Conservation (phyloP, 345 rosid species). For the Microcos paniculata region DNA sequence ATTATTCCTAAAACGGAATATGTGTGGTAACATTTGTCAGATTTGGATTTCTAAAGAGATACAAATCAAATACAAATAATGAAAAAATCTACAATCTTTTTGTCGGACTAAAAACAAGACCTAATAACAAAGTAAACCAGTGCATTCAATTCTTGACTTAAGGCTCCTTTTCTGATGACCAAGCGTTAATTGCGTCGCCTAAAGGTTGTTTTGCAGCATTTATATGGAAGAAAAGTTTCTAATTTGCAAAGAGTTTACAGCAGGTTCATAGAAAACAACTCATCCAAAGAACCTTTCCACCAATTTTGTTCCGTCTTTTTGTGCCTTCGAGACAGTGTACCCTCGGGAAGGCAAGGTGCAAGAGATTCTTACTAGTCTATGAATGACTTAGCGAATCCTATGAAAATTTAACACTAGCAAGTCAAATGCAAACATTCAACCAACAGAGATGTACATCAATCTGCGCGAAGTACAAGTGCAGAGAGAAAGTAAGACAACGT, state of each 20-base stretch:
- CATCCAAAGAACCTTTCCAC: background rate
- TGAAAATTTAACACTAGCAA: background rate
- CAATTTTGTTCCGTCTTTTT: background rate
- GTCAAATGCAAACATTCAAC: background rate
- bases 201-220: too few species aligned
- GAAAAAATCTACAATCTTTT: background rate
- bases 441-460: background rate
- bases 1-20: background rate
- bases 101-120: background rate
- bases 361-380: background rate
- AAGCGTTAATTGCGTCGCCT: background rate
- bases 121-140: background rate
- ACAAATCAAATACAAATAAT: background rate
- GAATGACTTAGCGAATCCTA: background rate
- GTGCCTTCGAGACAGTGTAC: background rate
- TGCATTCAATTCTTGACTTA: background rate
- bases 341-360: background rate
- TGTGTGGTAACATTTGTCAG: background rate
- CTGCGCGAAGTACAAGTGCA: background rate
- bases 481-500: conserved; percentile 20
- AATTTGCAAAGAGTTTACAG: background rate
- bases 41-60: background rate
- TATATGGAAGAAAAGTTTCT: background rate
- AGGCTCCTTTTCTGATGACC: background rate
- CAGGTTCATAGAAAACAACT: background rate